Evolutionary conservation across 2,329 filamentous ascomycete species (phyloP).

Genomic region (Fusarium newnesense): DNA sequence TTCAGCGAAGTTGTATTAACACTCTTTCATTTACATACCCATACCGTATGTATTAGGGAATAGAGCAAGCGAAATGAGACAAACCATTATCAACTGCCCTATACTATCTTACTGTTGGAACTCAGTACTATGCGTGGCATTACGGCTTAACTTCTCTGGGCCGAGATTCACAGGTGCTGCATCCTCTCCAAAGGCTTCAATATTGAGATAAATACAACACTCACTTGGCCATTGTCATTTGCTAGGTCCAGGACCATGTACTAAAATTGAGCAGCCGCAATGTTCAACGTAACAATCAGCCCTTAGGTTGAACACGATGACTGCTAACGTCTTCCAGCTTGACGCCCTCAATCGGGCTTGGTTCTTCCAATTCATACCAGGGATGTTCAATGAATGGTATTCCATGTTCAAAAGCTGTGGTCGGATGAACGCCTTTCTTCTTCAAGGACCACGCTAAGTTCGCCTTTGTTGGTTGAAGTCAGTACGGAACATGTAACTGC

Average conservation of each 20-base stretch:
- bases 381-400: neutral
- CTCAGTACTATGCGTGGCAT: neutral
- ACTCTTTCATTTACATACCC: neutral
- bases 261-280: neutral
- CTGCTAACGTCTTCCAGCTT: neutral
- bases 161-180: neutral
- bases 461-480: neutral
- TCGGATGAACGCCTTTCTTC: neutral
- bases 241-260: too few species aligned
- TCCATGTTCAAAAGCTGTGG: neutral
- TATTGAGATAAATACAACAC: too few species aligned
- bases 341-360: rapidly evolving
- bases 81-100: neutral
- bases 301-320: neutral
- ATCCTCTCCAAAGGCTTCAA: neutral
- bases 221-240: neutral
- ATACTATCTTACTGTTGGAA: neutral
- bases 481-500: neutral
- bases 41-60: neutral
- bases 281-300: neutral
- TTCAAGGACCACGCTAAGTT: neutral
- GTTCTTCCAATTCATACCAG: rapidly evolving
- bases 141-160: neutral
- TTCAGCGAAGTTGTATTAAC: neutral
- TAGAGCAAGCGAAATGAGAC: neutral